Percentiles rank a stretch among this genome's conserved stretches.
These are phyloP conservation scores for Prunus mira DNA, from an alignment of 306 rosid genomes.

Conservation along the genomic window DNA sequence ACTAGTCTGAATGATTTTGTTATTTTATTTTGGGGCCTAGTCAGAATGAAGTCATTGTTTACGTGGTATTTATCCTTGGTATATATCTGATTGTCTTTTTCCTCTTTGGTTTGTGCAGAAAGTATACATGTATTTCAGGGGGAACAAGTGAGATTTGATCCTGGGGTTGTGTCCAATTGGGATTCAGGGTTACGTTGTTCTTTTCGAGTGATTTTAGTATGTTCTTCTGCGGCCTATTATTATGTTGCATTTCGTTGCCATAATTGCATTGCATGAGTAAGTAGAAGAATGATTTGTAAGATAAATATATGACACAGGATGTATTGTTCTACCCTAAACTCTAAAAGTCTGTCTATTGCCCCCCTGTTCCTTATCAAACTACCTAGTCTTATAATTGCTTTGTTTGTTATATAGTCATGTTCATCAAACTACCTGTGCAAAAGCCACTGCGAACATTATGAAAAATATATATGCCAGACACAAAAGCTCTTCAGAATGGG, in stretches of 20 bases:
- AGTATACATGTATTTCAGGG: constrained; percentile 88
- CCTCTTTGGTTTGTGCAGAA: constrained; percentile 58
- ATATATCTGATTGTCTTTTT: neutral
- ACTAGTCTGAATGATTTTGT: neutral
- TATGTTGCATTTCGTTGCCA: constrained; percentile 3
- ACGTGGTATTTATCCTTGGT: neutral
- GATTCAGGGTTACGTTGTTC: constrained; percentile 15
- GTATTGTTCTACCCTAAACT: neutral
- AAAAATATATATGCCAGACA: too few relatives aligned
- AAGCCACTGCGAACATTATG: too few relatives aligned
- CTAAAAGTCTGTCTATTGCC: neutral
- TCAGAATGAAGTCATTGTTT: neutral
- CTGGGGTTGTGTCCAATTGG: constrained; percentile 24
- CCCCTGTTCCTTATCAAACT: neutral
- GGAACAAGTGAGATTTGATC: constrained; percentile 58
- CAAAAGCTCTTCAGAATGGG: too few relatives aligned
- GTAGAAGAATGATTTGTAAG: constrained; percentile 5
- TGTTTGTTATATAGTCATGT: neutral
- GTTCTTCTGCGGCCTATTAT: constrained; percentile 25
- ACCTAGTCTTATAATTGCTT: neutral
- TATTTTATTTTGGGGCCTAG: neutral
- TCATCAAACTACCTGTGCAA: neutral
- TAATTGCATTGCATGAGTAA: neutral
- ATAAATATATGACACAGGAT: neutral
- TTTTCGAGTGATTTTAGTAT: constrained; percentile 32